Percentiles rank a stretch among this genome's conserved stretches.
These are phyloP conservation scores for Aspergillus coremiiformis DNA, from an alignment of 495 filamentous ascomycete genomes.

Conservation along the genomic window DNA sequence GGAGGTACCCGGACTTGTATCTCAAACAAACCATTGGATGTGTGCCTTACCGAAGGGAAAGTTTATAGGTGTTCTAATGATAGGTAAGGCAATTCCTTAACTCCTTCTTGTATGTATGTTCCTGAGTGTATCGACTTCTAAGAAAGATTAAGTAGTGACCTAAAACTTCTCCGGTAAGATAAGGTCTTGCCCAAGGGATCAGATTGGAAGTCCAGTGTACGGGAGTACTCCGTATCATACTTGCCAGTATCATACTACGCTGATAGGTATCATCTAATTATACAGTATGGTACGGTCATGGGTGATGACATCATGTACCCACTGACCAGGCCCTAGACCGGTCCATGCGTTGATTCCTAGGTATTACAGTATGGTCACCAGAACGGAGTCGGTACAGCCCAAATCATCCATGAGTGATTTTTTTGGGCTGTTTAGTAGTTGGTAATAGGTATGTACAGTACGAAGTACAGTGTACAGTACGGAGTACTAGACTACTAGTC, in stretches of 20 bases:
- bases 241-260: no score
- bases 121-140: neutral
- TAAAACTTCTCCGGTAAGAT: neutral
- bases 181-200: neutral
- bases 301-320: conserved; percentile 22
- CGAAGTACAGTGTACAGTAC: no score
- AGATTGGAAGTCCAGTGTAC: no score
- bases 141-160: neutral
- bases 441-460: no score
- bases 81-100: neutral
- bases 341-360: conserved; percentile 18
- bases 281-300: conserved; percentile 4
- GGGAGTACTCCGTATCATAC: no score
- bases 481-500: no score
- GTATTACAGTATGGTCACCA: conserved; percentile 15
- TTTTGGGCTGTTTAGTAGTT: no score
- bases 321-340: conserved; percentile 25
- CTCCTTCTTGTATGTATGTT: neutral
- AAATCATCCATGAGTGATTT: conserved; percentile 6
- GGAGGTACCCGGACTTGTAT: neutral
- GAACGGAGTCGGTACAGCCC: conserved; percentile 5
- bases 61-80: neutral
- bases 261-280: conserved; percentile 5
- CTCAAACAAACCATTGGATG: neutral
- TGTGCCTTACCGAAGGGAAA: neutral